Conservation (phyloP, 768 basidiomycete species). For the Boletellus ananas region DNA sequence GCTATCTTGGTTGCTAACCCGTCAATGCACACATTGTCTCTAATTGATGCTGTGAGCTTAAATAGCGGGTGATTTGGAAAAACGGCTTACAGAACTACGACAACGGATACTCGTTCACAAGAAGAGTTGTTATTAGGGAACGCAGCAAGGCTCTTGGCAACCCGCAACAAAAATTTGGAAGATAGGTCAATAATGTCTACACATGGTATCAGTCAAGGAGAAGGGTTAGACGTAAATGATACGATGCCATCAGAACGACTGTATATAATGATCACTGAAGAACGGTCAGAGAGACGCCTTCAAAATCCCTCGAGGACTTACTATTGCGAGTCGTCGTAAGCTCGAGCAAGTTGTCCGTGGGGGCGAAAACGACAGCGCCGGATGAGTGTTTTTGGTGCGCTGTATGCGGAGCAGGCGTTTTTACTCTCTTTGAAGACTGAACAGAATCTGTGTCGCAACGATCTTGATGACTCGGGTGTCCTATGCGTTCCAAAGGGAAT, state of each 20-base stretch:
- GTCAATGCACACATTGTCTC: slow-evolving; percentile 13
- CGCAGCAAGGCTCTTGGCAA: background rate
- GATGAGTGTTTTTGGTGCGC: background rate
- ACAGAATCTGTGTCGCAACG: background rate
- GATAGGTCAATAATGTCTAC: slow-evolving; percentile 18
- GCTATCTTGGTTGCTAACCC: slow-evolving; percentile 13
- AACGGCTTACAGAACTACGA: slow-evolving; percentile 20
- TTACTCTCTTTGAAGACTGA: slow-evolving; percentile 12
- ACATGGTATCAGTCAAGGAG: slow-evolving; percentile 1
- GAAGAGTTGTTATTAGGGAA: background rate
- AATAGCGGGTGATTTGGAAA: background rate
- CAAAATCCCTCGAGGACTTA: slow-evolving; percentile 4
- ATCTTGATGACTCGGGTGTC: slow-evolving; percentile 4
- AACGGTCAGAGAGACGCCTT: background rate
- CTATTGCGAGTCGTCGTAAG: slow-evolving; percentile 19
- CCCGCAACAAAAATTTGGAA: slow-evolving; percentile 21
- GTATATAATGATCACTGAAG: slow-evolving; percentile 18
- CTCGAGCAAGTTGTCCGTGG: slow-evolving; percentile 15
- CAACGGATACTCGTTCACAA: slow-evolving; percentile 9
- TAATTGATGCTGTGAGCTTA: slow-evolving; percentile 5
- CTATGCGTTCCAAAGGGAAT: slow-evolving; percentile 10
- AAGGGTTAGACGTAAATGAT: background rate
- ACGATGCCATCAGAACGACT: slow-evolving; percentile 18
- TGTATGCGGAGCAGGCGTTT: background rate
- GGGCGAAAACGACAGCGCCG: slow-evolving; percentile 1